Evolutionary conservation across 371 early-diverging fungal species (phyloP).

Genomic region (Amoeboradix gromovi): DNA sequence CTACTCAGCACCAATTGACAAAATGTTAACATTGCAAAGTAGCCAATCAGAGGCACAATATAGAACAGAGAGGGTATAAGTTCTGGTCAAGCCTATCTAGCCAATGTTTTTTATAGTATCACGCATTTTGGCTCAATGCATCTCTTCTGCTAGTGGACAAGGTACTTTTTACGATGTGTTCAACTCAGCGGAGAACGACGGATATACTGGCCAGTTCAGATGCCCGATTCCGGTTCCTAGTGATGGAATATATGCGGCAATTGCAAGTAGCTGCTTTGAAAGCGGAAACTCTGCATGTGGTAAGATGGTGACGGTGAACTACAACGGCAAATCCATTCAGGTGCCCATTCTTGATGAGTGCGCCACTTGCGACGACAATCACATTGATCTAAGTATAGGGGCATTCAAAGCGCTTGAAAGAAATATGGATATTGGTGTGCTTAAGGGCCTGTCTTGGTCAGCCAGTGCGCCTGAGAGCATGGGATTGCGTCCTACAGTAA

Average conservation of each 20-base stretch:
- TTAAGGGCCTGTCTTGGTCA: not conserved
- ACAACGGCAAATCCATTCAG: not conserved
- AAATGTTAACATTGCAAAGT: no score
- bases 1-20: no score
- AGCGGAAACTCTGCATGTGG: not conserved
- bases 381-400: not conserved
- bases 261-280: not conserved
- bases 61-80: no score
- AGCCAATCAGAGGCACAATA: no score
- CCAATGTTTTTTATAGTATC: not conserved
- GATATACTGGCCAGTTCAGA: not conserved
- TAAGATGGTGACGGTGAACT: not conserved
- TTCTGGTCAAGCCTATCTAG: no score
- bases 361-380: not conserved
- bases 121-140: not conserved
- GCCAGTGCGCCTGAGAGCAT: no score
- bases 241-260: not conserved
- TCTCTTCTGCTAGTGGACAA: not conserved
- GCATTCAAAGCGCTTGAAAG: not conserved
- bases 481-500: no score
- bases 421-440: not conserved
- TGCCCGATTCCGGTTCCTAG: not conserved
- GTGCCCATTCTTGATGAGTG: not conserved
- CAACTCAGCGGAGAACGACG: not conserved
- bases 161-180: not conserved